phyloP scores from a whole-genome alignment of 345 rosid species.

The Pistacia integerrima region DNA sequence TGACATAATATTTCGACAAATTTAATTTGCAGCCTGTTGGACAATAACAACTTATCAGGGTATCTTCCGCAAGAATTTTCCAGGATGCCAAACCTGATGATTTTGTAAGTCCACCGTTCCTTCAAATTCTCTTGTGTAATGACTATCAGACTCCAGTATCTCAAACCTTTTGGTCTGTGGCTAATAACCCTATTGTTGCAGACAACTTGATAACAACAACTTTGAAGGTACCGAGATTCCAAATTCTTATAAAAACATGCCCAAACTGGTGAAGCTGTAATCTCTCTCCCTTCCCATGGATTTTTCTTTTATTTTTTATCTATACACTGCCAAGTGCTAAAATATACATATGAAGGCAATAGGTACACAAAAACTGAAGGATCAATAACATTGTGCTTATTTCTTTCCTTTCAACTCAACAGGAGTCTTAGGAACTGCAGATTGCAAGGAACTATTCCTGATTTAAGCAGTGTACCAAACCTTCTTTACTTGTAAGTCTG shows the following conservation, averaged over 20 bases:
- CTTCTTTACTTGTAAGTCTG: slow-evolving; percentile 48
- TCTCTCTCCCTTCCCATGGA: background rate
- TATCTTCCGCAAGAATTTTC: no score
- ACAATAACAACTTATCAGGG: no score
- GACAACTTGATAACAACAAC: slow-evolving; percentile 90
- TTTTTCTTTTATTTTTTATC: background rate
- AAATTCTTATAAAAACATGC: slow-evolving; percentile 66
- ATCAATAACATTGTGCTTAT: background rate
- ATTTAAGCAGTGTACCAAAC: slow-evolving; percentile 37
- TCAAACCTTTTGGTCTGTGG: no score
- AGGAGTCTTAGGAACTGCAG: slow-evolving; percentile 64
- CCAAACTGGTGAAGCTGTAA: slow-evolving; percentile 82
- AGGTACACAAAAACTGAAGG: background rate
- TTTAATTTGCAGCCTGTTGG: no score
- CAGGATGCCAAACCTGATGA: no score
- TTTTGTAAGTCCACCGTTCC: slow-evolving; percentile 48
- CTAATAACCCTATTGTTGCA: slow-evolving; percentile 30
- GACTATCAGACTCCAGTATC: background rate
- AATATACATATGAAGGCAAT: background rate
- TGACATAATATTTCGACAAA: no score
- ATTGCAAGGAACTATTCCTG: slow-evolving; percentile 52
- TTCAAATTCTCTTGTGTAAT: slow-evolving; percentile 48
- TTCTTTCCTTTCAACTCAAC: slow-evolving; percentile 4
- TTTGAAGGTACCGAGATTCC: slow-evolving; percentile 83
- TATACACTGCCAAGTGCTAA: background rate